These are phyloP conservation scores for Claviceps sp. DNA, from an alignment of 2,329 filamentous ascomycete genomes.

Conservation along the genomic window DNA sequence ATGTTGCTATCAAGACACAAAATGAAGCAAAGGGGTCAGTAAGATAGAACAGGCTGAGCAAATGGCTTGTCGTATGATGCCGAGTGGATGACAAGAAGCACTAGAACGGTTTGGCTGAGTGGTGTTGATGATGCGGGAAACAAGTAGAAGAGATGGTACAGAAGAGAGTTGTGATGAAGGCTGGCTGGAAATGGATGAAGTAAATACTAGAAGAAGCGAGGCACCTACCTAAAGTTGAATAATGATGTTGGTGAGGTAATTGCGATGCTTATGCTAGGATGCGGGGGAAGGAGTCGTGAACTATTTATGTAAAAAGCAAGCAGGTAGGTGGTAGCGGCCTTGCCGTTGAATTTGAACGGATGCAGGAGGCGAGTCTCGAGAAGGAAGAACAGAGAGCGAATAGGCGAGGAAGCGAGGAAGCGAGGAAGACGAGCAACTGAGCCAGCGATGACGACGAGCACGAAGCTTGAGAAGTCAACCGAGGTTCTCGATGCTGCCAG, in stretches of 20 bases:
- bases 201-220: constrained; percentile 6
- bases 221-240: constrained; percentile 9
- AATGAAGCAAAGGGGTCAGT: constrained; percentile 45
- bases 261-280: constrained; percentile 11
- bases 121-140: constrained; percentile 34
- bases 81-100: constrained; percentile 12
- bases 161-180: constrained; percentile 7
- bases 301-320: constrained; percentile 3
- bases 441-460: constrained; percentile 3
- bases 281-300: constrained; percentile 8
- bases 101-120: constrained; percentile 26
- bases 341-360: constrained; percentile 1
- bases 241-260: constrained; percentile 9
- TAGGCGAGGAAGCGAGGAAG: neutral
- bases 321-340: constrained; percentile 5
- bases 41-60: constrained; percentile 48
- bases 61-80: constrained; percentile 30
- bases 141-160: constrained; percentile 9
- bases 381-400: constrained; percentile 6
- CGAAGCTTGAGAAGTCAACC: neutral
- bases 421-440: constrained; percentile 2
- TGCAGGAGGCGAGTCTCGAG: neutral
- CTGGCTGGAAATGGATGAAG: constrained; percentile 5
- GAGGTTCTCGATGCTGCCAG: constrained; percentile 1
- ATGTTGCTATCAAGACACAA: constrained; percentile 38